Evolutionary conservation across 2,329 filamentous ascomycete genomes (phyloP), one percentile per base, ranked within the genome.

Genomic region (Thelonectria discophora): DNA sequence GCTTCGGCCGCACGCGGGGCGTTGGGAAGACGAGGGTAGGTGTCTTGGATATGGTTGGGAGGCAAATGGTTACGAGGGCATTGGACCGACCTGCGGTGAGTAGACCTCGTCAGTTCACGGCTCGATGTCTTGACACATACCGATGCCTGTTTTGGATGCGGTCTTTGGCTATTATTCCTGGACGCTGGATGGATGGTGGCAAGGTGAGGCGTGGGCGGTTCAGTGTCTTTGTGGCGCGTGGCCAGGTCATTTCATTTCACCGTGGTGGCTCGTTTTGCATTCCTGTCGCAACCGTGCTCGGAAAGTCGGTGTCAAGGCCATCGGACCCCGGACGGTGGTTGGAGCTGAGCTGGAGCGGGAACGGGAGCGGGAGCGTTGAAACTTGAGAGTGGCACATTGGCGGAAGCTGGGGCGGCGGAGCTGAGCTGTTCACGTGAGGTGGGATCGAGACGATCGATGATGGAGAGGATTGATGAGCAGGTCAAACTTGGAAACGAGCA

Each of bases 251-350:
- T 11, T 27, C 27, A 43, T 48, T 15, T n/a, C n/a, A n/a, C n/a
- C n/a, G n/a, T n/a, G n/a, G 51, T 56, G 58, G 57, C 53, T 65
- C 55, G 20, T 37, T 37, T 24, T 46, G 55, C 32, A 52, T 42
- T 55, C 54, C 59, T 24, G 42, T 63, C 47, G 27, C 20, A 51
- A 59, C 50, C 34, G 40, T 64, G 49, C 59, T 69, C 47, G 65
- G 65, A 66, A 64, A 65, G 66, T 68, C 65, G 69, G 69, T 68
- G 66, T 68, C 66, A 55, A 60, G 60, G 46, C 42, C 43, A 58
- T 61, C 47, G 39, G 55, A 52, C 61, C 59, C 58, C 58, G 60
- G 55, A 60, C 43, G 51, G 30, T 21, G 47, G 56, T 43, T 32
- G 57, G 43, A 39, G 40, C 59, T 24, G 21, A 24, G 21, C 21